Conservation (phyloP, 345 rosid species). For the Brassica napus region Da-Ae NC_063442.1:35280501-35281000, state of each 20-base stretch:
- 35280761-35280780: conserved; percentile 5
- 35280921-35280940: background rate
- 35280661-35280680: background rate
- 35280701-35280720: background rate
- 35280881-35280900: conserved; percentile 10
- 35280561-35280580: background rate
- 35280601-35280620: background rate
- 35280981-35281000: too few relatives aligned
- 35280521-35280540: background rate
- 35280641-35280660: background rate
- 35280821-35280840: background rate
- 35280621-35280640: background rate
- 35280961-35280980: too few relatives aligned
- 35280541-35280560: background rate
- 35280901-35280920: conserved; percentile 6
- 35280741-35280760: conserved; percentile 17
- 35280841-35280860: conserved; percentile 29
- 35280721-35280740: background rate
- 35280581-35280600: background rate
- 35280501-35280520: background rate
- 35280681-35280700: background rate
- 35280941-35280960: too few relatives aligned
- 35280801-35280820: conserved; percentile 5
- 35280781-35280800: conserved; percentile 18
- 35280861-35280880: conserved; percentile 22